A percentile compares a stretch with the other conserved stretches of the same genome.
These are phyloP conservation scores for Beauveria sp. DNA, from an alignment of 2,329 filamentous ascomycete genomes.

Conservation along the genomic window DNA sequence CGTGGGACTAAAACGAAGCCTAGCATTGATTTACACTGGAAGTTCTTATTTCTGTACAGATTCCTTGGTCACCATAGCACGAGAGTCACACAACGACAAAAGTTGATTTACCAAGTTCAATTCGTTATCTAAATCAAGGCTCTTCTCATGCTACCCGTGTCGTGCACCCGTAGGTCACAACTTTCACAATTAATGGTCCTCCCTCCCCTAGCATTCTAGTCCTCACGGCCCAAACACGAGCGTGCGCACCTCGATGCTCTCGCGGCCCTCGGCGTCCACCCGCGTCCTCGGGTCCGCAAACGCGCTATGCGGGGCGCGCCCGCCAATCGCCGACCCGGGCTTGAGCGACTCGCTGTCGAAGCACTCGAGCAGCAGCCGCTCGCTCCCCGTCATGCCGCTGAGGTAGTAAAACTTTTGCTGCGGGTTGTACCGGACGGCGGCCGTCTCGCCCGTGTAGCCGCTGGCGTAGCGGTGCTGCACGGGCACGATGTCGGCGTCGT, in stretches of 20 bases:
- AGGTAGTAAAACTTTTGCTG: constrained; percentile 71
- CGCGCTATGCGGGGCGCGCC: constrained; percentile 63
- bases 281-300: constrained; percentile 70
- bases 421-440: constrained; percentile 54
- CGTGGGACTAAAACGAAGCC: background rate
- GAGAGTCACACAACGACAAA: background rate
- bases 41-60: background rate
- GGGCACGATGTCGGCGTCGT: constrained; percentile 57
- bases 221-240: constrained; percentile 65
- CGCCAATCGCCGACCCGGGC: constrained; percentile 42
- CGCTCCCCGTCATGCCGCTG: constrained; percentile 66
- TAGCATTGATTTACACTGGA: background rate
- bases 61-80: background rate
- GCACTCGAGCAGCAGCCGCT: constrained; percentile 71
- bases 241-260: constrained; percentile 85
- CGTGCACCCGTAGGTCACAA: background rate
- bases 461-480: constrained; percentile 65
- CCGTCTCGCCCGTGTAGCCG: constrained; percentile 64
- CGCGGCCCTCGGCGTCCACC: constrained; percentile 60
- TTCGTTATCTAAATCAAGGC: background rate
- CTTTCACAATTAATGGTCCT: background rate
- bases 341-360: constrained; percentile 58
- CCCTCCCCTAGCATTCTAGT: background rate
- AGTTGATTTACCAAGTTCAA: background rate
- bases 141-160: background rate